Conservation (phyloP, 78 protist genomes). For the Dictyostelium discoideum region dicty_2.7 NC_007090.3:828501-829000, state of each 20-base stretch:
- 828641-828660: neutral
- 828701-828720: neutral
- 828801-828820: slow-evolving; percentile 32
- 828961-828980: slow-evolving; percentile 69
- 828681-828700: slow-evolving; percentile 53
- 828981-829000: neutral
- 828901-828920: slow-evolving; percentile 47
- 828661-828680: slow-evolving; percentile 4
- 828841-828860: neutral
- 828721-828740: neutral
- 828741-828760: neutral
- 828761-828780: slow-evolving; percentile 67
- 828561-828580: neutral
- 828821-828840: slow-evolving; percentile 17
- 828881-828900: slow-evolving; percentile 38
- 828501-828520: slow-evolving; percentile 21
- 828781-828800: neutral
- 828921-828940: slow-evolving; percentile 47
- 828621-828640: neutral
- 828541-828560: neutral
- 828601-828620: neutral
- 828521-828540: neutral
- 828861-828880: neutral
- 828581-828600: neutral
- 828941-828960: neutral